Evolutionary conservation across 139 green algal species (phyloP).

Genomic region (Auxenochlorella protothecoides): DNA sequence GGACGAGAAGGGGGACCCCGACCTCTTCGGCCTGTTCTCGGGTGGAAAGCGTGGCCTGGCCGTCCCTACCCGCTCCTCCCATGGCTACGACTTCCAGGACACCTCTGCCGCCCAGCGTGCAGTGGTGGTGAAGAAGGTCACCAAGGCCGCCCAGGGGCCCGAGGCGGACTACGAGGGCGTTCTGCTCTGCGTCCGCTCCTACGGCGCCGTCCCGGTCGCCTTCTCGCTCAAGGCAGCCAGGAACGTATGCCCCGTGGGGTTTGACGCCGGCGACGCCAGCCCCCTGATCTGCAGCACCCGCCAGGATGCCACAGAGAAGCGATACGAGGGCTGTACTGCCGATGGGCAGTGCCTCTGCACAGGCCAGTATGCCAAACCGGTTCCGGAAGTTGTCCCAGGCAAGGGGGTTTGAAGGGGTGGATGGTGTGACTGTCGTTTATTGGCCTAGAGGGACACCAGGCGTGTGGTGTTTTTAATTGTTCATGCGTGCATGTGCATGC

Average conservation of each 20-base stretch:
- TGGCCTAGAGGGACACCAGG: too few relatives aligned
- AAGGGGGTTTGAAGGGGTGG: not conserved
- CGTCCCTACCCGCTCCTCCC: not conserved
- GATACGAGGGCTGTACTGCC: conserved; percentile 22
- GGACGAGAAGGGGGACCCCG: conserved; percentile 25
- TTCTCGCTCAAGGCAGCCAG: conserved; percentile 21
- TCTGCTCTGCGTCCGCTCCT: conserved; percentile 27
- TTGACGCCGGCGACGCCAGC: conserved; percentile 3
- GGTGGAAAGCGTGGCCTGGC: not conserved
- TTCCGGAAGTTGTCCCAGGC: conserved; percentile 23
- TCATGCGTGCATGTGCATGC: too few relatives aligned
- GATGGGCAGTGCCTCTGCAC: conserved; percentile 28
- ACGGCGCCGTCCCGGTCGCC: conserved; percentile 11
- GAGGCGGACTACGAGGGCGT: conserved; percentile 5
- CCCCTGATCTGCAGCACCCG: conserved; percentile 22
- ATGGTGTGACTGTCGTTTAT: too few relatives aligned
- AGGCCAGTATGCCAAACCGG: conserved; percentile 22
- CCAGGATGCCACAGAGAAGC: conserved; percentile 9
- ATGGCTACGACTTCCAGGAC: conserved; percentile 23
- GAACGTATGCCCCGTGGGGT: conserved; percentile 20
- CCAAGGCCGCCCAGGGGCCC: conserved; percentile 12
- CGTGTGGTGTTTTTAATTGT: too few relatives aligned
- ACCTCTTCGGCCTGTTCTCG: conserved; percentile 25
- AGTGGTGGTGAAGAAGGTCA: conserved; percentile 14
- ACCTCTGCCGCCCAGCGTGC: conserved; percentile 11